These are phyloP conservation scores for Dimargaris verticillata DNA, from an alignment of 192 early-diverging fungal species.

Conservation along the genomic window DNA sequence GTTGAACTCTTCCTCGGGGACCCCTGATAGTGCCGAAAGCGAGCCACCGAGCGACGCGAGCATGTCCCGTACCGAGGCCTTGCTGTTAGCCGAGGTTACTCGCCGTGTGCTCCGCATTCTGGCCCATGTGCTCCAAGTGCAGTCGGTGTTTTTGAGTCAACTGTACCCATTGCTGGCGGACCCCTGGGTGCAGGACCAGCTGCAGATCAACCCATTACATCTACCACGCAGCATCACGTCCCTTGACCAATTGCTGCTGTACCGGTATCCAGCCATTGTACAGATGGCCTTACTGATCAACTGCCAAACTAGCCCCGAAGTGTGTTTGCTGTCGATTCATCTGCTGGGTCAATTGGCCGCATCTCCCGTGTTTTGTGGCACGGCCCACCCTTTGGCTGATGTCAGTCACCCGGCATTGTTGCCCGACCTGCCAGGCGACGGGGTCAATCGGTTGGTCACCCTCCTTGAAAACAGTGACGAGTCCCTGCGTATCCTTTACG, in stretches of 20 bases:
- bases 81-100: constrained; percentile 18
- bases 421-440: constrained; percentile 26
- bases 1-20: constrained; percentile 27
- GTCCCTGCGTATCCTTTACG: constrained; percentile 52
- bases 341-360: constrained; percentile 56
- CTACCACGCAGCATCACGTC: constrained; percentile 39
- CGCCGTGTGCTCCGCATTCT: constrained; percentile 37
- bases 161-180: constrained; percentile 34
- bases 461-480: constrained; percentile 44
- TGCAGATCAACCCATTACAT: constrained; percentile 25
- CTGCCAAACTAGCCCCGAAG: constrained; percentile 45
- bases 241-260: constrained; percentile 67
- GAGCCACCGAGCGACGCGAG: not conserved
- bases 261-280: constrained; percentile 44
- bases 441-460: constrained; percentile 55
- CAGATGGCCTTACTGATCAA: constrained; percentile 56
- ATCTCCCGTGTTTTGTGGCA: constrained; percentile 44
- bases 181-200: constrained; percentile 17
- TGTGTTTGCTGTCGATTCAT: constrained; percentile 53
- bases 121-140: constrained; percentile 48
- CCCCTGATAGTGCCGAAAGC: not conserved
- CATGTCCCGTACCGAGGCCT: constrained; percentile 8
- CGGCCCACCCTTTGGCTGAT: constrained; percentile 20
- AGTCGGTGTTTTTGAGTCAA: constrained; percentile 52
- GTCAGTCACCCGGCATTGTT: constrained; percentile 18